Conservation (phyloP, 129 eudicot species). For the Deinandra increscens region DNA sequence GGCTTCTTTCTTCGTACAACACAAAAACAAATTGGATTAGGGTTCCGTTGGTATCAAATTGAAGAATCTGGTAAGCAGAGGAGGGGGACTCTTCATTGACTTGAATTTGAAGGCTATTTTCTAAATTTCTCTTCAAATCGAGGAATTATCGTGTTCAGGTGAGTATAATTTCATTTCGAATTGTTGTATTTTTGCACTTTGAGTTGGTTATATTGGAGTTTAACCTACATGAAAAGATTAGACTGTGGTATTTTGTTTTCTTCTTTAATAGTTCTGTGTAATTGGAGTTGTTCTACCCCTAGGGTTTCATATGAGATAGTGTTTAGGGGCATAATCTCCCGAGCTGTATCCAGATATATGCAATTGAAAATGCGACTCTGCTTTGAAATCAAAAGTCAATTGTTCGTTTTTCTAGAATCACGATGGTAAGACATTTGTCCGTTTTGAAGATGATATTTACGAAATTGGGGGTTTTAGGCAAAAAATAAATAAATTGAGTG, state of each 20-base stretch:
- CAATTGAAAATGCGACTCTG: slow-evolving; percentile 5
- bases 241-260: neutral
- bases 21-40: slow-evolving; percentile 7
- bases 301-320: slow-evolving; percentile 8
- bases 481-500: neutral
- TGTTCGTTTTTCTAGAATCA: slow-evolving; percentile 10
- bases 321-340: neutral
- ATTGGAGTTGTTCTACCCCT: neutral
- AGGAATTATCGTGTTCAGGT: slow-evolving; percentile 21
- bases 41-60: slow-evolving; percentile 28
- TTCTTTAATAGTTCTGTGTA: neutral
- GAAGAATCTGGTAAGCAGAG: slow-evolving; percentile 11
- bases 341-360: neutral
- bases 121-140: slow-evolving; percentile 3
- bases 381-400: slow-evolving; percentile 17
- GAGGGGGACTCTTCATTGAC: slow-evolving; percentile 24
- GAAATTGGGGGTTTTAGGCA: slow-evolving; percentile 5
- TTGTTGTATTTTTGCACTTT: neutral
- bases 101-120: slow-evolving; percentile 8
- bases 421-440: slow-evolving; percentile 2
- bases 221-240: neutral
- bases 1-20: slow-evolving; percentile 9
- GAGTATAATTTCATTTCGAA: neutral
- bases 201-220: neutral
- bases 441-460: slow-evolving; percentile 18